Conservation (phyloP, 2,329 filamentous ascomycete genomes). For the Colletotrichum tabaci region DNA sequence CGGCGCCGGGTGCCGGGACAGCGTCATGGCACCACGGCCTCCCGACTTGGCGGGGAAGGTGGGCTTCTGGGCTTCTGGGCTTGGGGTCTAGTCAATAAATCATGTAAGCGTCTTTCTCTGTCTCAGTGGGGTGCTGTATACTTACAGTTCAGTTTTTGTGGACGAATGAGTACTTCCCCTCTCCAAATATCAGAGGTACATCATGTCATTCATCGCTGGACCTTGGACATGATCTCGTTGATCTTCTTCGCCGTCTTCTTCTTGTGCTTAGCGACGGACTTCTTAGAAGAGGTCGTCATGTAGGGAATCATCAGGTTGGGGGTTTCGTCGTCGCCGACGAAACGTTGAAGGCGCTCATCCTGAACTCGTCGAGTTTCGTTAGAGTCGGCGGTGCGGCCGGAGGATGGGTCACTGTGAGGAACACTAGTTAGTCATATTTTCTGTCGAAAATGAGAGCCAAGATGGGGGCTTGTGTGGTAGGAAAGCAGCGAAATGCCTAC, state of each 20-base stretch:
- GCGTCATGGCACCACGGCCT: not conserved
- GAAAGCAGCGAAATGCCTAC: too few relatives aligned
- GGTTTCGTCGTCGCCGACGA: not conserved
- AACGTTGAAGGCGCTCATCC: not conserved
- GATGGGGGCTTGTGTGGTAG: too few relatives aligned
- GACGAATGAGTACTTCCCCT: not conserved
- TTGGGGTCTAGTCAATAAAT: not conserved
- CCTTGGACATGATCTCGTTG: not conserved
- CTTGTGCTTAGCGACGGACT: not conserved
- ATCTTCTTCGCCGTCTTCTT: not conserved
- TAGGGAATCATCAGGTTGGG: slow-evolving; percentile 5
- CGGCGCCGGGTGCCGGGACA: not conserved
- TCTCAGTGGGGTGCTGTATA: not conserved
- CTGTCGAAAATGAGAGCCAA: too few relatives aligned
- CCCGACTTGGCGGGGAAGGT: not conserved
- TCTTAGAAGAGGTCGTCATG: not conserved
- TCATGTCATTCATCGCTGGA: not conserved
- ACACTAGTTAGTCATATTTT: not conserved
- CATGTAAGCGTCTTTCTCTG: not conserved
- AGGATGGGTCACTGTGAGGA: not conserved
- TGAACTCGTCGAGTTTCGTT: not conserved
- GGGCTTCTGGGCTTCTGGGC: not conserved
- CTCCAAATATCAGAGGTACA: not conserved
- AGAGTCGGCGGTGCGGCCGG: not conserved
- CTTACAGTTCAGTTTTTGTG: not conserved